phyloP scores from a whole-genome alignment of 768 basidiomycete species.

The Antrodiella citrinella region DNA sequence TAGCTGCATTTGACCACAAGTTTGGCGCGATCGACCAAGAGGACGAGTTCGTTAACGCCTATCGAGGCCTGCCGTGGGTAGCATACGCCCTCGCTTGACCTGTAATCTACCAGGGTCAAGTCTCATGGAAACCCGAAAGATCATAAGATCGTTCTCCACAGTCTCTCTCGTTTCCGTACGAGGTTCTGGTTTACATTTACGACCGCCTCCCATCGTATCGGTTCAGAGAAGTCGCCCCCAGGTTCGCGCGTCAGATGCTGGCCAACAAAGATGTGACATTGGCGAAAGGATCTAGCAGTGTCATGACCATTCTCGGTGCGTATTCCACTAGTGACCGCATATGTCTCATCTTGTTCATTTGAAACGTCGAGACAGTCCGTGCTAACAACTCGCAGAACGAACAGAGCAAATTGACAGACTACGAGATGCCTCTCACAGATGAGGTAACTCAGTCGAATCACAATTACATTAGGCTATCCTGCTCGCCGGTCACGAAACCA shows the following conservation, averaged over 20 bases:
- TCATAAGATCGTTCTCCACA: neutral
- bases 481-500: constrained; percentile 45
- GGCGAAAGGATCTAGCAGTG: constrained; percentile 37
- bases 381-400: constrained; percentile 45
- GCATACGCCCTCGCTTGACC: too few relatives aligned
- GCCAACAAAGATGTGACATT: constrained; percentile 40
- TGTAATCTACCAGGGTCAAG: too few relatives aligned
- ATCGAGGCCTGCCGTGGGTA: constrained; percentile 34
- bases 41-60: constrained; percentile 47
- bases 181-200: neutral
- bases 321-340: too few relatives aligned
- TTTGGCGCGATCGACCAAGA: constrained; percentile 43
- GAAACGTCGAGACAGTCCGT: constrained; percentile 40
- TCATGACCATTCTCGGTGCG: constrained; percentile 48
- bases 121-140: neutral
- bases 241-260: constrained; percentile 38
- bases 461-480: constrained; percentile 10
- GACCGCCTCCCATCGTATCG: constrained; percentile 30
- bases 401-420: constrained; percentile 27
- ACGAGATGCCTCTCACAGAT: constrained; percentile 23
- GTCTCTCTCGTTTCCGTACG: neutral
- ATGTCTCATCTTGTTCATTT: too few relatives aligned
- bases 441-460: too few relatives aligned
- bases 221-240: constrained; percentile 22
- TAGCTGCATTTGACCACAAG: constrained; percentile 37